These are phyloP conservation scores for Alternaria triticina DNA, from an alignment of 2,329 filamentous ascomycete species.

Conservation along the genomic window DNA sequence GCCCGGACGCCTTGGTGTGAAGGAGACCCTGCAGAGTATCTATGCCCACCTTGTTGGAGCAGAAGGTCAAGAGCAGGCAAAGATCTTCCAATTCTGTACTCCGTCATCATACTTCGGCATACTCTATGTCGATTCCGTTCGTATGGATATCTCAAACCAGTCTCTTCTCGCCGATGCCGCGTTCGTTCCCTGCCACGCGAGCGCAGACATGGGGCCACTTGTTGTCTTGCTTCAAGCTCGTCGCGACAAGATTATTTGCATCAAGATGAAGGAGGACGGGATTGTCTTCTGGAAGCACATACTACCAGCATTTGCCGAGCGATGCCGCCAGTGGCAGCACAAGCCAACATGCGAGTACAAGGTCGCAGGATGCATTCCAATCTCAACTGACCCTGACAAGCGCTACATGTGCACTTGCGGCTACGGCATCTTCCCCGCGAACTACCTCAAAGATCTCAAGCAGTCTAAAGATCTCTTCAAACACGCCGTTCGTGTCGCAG, in stretches of 20 bases:
- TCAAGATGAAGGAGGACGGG: neutral
- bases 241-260: neutral
- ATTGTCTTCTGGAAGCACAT: neutral
- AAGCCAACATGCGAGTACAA: neutral
- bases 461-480: neutral
- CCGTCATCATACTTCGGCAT: neutral
- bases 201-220: neutral
- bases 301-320: neutral
- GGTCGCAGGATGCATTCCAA: neutral
- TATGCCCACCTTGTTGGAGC: neutral
- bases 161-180: neutral
- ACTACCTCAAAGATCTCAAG: neutral
- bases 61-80: neutral
- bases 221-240: neutral
- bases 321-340: neutral
- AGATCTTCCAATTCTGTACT: neutral
- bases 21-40: neutral
- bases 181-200: too few species aligned
- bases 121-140: neutral
- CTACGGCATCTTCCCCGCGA: neutral
- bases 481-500: neutral
- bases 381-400: neutral
- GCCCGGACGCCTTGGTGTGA: neutral
- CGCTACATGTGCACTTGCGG: neutral
- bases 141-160: neutral